Percentiles rank a stretch among this genome's conserved stretches.
Conservation (phyloP, 305 asterid species). For the Nicotiana rustica region DNA sequence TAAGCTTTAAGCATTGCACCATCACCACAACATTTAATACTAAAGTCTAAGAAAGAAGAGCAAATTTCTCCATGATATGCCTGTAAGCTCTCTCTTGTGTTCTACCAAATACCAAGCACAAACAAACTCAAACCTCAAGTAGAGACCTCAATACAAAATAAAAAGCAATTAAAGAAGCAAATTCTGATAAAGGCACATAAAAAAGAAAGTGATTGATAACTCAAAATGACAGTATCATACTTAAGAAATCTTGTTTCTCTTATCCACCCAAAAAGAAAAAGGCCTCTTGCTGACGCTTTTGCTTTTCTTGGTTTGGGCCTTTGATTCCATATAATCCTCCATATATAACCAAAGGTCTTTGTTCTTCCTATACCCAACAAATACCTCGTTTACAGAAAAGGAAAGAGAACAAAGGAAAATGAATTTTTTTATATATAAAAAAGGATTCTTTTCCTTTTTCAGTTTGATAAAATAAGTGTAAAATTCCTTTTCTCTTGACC, state of each 20-base stretch:
- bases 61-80: too few relatives aligned
- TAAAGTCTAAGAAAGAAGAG: not conserved
- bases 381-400: not conserved
- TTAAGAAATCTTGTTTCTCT: constrained; percentile 1
- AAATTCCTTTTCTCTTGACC: not conserved
- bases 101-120: too few relatives aligned
- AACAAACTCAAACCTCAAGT: too few relatives aligned
- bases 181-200: not conserved
- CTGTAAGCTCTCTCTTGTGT: too few relatives aligned
- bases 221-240: constrained; percentile 13
- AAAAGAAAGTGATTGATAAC: constrained; percentile 5
- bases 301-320: constrained; percentile 18
- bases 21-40: not conserved
- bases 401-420: constrained; percentile 2
- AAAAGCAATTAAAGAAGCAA: not conserved
- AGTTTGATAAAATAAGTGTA: not conserved
- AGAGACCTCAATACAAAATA: too few relatives aligned
- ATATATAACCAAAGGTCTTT: constrained; percentile 9
- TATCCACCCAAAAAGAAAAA: not conserved
- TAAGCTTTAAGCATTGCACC: constrained; percentile 13
- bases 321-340: constrained; percentile 23
- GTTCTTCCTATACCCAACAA: not conserved
- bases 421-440: not conserved
- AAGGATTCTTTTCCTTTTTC: not conserved
- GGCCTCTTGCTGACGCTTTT: constrained; percentile 10